Evolutionary conservation across 2,329 filamentous ascomycete genomes (phyloP), one percentile per base, ranked within the genome.

Genomic region (Domatiomyces globalis): DNA sequence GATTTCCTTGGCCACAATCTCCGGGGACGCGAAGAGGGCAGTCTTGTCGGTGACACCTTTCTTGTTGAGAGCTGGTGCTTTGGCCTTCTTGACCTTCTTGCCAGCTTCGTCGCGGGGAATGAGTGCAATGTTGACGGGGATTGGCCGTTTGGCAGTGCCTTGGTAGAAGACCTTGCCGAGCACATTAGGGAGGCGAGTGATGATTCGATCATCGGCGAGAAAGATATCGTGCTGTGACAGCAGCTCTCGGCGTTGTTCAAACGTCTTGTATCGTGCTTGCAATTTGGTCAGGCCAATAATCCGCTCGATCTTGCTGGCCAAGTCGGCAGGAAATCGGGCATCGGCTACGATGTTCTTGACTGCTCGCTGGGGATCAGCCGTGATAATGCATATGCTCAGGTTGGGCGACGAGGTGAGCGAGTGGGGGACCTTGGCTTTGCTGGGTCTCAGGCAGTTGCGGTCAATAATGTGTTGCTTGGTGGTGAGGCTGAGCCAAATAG

Each of bases 121-220:
- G 65, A 80, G 75, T 56, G 81, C 77, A 55, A 96, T 76, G 44
- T 77, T 74, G 39, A 96, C 78, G 22, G 92, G 89, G 53, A 98
- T 81, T 8, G 92, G 92, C 42, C 90, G 78, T 76, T 96, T 96
- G 57, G 71, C 71, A 15, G 83, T 86, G 51, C 72, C 77, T 72
- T 88, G 84, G 78, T 92, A 96, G 68, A 98, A 96, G 1, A 84
- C 84, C 73, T 95, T 96, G 61, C 90, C 92, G 10, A 98, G 80
- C 2, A 82, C 73, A 58, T 79, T 78, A 51, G 89, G 87, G 54
- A 96, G 76, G 54, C 77, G 73, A 53, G 77, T 78, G 56, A 81
- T 71, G 51, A 98, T 85, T 47, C 92, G 78, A 64, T 95, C 86
- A 66, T 98, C 92, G 49, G 85, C 90, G 52, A 98, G 76, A 72